Evolutionary conservation across 805 yeast species (phyloP).

Genomic region (Kodamaea kaohsiungensis): DNA sequence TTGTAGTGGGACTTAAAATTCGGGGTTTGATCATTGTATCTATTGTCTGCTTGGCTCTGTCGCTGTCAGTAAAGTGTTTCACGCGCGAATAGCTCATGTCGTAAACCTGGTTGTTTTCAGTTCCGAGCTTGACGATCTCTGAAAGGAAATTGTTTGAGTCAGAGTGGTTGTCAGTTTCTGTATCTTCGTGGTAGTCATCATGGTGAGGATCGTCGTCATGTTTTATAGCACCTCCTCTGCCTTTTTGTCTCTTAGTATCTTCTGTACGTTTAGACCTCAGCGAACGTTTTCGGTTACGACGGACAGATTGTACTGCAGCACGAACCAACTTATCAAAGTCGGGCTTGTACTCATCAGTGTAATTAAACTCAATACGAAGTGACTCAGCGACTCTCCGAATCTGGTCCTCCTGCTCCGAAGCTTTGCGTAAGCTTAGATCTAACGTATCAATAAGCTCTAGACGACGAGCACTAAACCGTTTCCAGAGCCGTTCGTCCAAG

Average conservation of each 20-base stretch:
- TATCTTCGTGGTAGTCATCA: not conserved
- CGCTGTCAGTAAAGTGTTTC: conserved; percentile 30
- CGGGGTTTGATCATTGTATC: conserved; percentile 48
- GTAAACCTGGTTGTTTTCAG: conserved; percentile 35
- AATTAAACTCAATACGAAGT: conserved; percentile 76
- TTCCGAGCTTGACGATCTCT: conserved; percentile 34
- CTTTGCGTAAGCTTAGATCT: conserved; percentile 66
- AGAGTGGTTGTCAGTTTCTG: conserved; percentile 3
- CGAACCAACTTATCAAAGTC: conserved; percentile 91
- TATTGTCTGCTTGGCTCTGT: conserved; percentile 48
- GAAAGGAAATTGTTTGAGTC: conserved; percentile 25
- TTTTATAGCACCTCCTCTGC: not conserved
- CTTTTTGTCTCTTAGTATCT: conserved; percentile 9
- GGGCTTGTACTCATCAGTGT: conserved; percentile 51
- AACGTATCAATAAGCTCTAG: conserved; percentile 83
- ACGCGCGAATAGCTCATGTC: conserved; percentile 36
- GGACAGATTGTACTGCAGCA: conserved; percentile 90
- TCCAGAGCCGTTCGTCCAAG: conserved; percentile 83
- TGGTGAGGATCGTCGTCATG: conserved; percentile 1
- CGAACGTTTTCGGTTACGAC: conserved; percentile 81
- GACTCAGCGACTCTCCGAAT: conserved; percentile 77
- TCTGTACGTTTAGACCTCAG: conserved; percentile 27
- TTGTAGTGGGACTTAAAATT: conserved; percentile 9
- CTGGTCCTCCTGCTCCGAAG: conserved; percentile 87
- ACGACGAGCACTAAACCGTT: conserved; percentile 84